Conservation (phyloP, 2,329 filamentous ascomycete species). For the Neocatenulostroma microsporum region DNA sequence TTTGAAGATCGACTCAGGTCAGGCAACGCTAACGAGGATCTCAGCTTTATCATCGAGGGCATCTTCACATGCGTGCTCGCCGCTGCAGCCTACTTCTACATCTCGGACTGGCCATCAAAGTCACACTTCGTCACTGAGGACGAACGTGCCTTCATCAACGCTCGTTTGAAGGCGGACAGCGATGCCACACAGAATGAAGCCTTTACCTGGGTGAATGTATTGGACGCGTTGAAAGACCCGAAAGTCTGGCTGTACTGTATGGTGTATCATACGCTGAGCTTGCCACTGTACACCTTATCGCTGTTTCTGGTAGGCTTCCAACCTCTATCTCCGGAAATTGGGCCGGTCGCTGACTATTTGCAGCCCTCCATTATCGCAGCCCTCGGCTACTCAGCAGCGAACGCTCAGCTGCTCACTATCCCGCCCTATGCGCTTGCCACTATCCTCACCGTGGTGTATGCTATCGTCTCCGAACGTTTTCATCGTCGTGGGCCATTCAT, state of each 20-base stretch:
- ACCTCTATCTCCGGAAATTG: constrained; percentile 19
- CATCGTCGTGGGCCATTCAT: constrained; percentile 57
- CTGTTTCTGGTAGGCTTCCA: constrained; percentile 38
- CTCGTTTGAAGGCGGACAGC: constrained; percentile 58
- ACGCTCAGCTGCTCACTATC: constrained; percentile 32
- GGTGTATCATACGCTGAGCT: constrained; percentile 63
- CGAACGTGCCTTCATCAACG: constrained; percentile 53
- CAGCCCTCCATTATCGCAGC: constrained; percentile 57
- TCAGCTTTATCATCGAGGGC: constrained; percentile 53
- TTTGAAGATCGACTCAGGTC: background rate
- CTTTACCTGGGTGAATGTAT: constrained; percentile 61
- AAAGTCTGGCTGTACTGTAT: constrained; percentile 68
- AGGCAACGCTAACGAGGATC: background rate
- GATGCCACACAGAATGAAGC: constrained; percentile 61
- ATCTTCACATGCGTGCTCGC: constrained; percentile 44
- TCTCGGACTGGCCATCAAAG: constrained; percentile 47
- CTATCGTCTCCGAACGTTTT: constrained; percentile 52
- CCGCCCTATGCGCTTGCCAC: constrained; percentile 39
- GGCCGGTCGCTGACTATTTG: constrained; percentile 3
- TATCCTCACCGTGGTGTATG: constrained; percentile 50
- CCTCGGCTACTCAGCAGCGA: constrained; percentile 43
- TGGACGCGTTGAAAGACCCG: constrained; percentile 55
- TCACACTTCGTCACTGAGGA: constrained; percentile 49
- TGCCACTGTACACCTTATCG: constrained; percentile 45
- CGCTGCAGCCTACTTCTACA: constrained; percentile 46